Evolutionary conservation across 23 red algal genomes (phyloP).

Genomic region (Gracilaria domingensis): DNA sequence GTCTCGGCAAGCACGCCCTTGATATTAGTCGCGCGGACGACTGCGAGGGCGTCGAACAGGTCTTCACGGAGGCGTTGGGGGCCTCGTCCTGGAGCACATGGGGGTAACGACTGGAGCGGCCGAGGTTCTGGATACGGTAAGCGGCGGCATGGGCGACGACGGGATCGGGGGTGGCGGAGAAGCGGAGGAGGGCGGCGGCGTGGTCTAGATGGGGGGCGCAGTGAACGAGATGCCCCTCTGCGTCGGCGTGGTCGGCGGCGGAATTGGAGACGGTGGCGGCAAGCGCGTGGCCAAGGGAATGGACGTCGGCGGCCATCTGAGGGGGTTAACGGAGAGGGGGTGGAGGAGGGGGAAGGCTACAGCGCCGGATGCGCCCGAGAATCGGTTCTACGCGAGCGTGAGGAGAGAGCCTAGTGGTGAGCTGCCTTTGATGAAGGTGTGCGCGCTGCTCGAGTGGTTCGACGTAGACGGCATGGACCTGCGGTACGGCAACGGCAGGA

Average conservation of each 20-base stretch:
- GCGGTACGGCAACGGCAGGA: too few relatives aligned
- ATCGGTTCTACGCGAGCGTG: too few relatives aligned
- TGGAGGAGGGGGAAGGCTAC: slow-evolving; percentile 19
- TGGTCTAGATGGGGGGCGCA: slow-evolving; percentile 45
- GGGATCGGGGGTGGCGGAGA: slow-evolving; percentile 41
- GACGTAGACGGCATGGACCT: too few relatives aligned
- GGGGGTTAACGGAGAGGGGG: not conserved
- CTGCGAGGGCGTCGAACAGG: slow-evolving; percentile 56
- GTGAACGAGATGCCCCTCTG: slow-evolving; percentile 55
- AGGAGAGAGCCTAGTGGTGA: too few relatives aligned
- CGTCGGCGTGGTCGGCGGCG: slow-evolving; percentile 51
- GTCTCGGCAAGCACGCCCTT: slow-evolving; percentile 75
- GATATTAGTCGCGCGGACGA: slow-evolving; percentile 49
- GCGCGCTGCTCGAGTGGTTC: too few relatives aligned
- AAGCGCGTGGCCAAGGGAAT: slow-evolving; percentile 47
- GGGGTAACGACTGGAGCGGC: slow-evolving; percentile 21
- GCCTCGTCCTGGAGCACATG: slow-evolving; percentile 36
- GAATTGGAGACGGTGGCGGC: slow-evolving; percentile 64
- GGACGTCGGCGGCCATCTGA: slow-evolving; percentile 38
- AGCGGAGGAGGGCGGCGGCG: slow-evolving; percentile 53
- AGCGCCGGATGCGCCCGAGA: too few relatives aligned
- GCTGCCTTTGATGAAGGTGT: too few relatives aligned
- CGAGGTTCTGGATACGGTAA: slow-evolving; percentile 73
- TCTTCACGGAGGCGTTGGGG: slow-evolving; percentile 56
- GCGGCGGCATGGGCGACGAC: slow-evolving; percentile 74